phyloP scores from a whole-genome alignment of 805 yeast genomes.

The Ogataea nitratoaversa region DNA sequence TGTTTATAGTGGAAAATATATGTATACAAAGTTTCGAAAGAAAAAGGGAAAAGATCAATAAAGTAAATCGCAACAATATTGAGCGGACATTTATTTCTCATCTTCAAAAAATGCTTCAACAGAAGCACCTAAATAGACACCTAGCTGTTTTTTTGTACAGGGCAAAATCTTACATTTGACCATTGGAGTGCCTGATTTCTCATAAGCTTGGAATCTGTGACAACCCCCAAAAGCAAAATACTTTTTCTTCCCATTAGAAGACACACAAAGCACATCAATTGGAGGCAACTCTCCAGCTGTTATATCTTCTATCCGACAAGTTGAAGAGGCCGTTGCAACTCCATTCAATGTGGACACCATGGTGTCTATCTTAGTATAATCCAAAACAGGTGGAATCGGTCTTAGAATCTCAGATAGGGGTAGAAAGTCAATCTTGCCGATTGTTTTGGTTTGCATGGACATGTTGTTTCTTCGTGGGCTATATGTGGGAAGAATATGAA shows the following conservation, averaged over 20 bases:
- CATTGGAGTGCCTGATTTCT: slow-evolving; percentile 41
- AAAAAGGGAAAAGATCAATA: not conserved
- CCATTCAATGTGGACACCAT: slow-evolving; percentile 74
- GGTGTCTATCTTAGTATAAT: slow-evolving; percentile 65
- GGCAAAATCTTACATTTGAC: slow-evolving; percentile 75
- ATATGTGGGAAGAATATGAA: no score
- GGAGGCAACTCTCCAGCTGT: slow-evolving; percentile 72
- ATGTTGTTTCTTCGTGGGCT: slow-evolving; percentile 30
- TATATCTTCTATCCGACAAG: slow-evolving; percentile 47
- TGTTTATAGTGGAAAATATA: not conserved
- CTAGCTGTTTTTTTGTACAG: slow-evolving; percentile 64
- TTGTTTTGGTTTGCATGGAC: slow-evolving; percentile 66
- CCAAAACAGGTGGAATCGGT: slow-evolving; percentile 85
- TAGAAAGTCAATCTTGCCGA: slow-evolving; percentile 49
- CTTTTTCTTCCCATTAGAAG: slow-evolving; percentile 54
- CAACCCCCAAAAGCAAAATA: slow-evolving; percentile 91
- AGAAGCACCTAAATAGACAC: slow-evolving; percentile 67
- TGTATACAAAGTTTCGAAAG: not conserved
- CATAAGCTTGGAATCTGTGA: slow-evolving; percentile 86
- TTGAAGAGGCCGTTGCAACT: slow-evolving; percentile 56
- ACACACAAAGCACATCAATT: slow-evolving; percentile 67
- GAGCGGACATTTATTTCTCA: no score
- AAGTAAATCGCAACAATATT: not conserved
- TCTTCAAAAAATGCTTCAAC: slow-evolving; percentile 45
- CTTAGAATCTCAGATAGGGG: slow-evolving; percentile 68